Evolutionary conservation across 495 filamentous ascomycete genomes (phyloP), one percentile per base, ranked within the genome.

Genomic region (Glarea lozoyensis): DNA sequence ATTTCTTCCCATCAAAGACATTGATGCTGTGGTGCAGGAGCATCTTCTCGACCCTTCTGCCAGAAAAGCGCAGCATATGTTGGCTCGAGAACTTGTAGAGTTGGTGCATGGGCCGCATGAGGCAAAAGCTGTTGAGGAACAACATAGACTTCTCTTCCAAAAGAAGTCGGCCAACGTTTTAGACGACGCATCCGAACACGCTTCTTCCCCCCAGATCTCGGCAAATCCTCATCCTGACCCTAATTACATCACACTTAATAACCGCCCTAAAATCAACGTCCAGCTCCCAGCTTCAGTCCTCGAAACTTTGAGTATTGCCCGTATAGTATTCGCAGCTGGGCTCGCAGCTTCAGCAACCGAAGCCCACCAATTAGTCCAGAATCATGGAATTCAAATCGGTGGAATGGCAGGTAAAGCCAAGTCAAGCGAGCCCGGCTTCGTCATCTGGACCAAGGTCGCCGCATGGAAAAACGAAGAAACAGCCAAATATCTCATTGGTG

Each of bases 81-180:
- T 99, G 5, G 92, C 93, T 0, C 66, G 61, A 19, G 88, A 96
- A 52, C 80, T 96, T 10, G 69, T 90, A 6, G 67, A 77, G 29
- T 67, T 99, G 11, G 70, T 88, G 1, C 88, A 97, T 50, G 87
- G 90, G 2, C 57, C 59, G 13, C 35, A 63, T 2, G 70, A 70
- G 25, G 84, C 86, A 0, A 49, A 70, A 25, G 56, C 64, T 0
- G 75, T 79, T 1, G 69, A 71, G 41, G 13, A 61, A 1, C 72
- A 80, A 54, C 84, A 88, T 48, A 66, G 63, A 20, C 57, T 67
- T 25, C 59, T 87, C 13, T 86, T 66, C 45, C 46, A 47, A 4
- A 64, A 60, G 48, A 45, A 48, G 19, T n/a, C n/a, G n/a, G n/a
- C n/a, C n/a, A n/a, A n/a, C n/a, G n/a, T n/a, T n/a, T n/a, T n/a